A percentile compares a stretch with the other conserved stretches of the same genome.
Evolutionary conservation across 495 filamentous ascomycete species (phyloP).

Genomic region (Aspergillus nidulans): DNA sequence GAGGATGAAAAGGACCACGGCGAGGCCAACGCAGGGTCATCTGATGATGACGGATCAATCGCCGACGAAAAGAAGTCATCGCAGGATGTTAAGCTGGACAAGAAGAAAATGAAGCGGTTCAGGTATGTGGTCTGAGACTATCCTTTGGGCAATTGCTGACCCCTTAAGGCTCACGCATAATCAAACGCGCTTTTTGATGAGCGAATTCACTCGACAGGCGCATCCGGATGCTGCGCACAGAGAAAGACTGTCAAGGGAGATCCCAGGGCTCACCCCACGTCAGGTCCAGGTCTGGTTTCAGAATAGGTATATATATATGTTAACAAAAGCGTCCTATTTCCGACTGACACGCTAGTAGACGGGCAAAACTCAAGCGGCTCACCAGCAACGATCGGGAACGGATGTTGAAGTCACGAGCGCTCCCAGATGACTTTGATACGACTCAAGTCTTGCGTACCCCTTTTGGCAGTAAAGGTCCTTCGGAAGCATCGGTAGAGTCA

Average conservation of each 20-base stretch:
- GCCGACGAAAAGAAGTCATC: constrained; percentile 26
- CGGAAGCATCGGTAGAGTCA: constrained; percentile 32
- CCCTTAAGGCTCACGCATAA: constrained; percentile 79
- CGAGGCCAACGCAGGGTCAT: constrained; percentile 28
- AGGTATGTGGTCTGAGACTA: constrained; percentile 51
- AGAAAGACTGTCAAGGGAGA: constrained; percentile 84
- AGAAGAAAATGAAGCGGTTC: constrained; percentile 94
- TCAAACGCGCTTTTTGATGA: constrained; percentile 95
- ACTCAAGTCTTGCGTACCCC: constrained; percentile 86
- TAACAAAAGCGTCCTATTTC: neutral
- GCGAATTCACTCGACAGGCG: constrained; percentile 91
- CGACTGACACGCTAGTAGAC: constrained; percentile 43
- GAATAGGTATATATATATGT: constrained; percentile 65
- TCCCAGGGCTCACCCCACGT: constrained; percentile 85
- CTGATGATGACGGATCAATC: constrained; percentile 33
- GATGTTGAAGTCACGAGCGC: constrained; percentile 87
- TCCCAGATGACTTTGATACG: constrained; percentile 91
- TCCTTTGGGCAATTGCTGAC: neutral
- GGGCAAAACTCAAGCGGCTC: constrained; percentile 92
- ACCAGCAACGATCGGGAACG: constrained; percentile 90
- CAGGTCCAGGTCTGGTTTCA: constrained; percentile 99
- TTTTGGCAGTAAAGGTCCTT: constrained; percentile 33
- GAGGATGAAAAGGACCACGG: constrained; percentile 14
- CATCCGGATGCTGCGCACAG: constrained; percentile 93
- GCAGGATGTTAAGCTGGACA: constrained; percentile 48